Base-by-base conservation (phyloP, 2,329 filamentous ascomycete species). In the Diaporthe citri region DNA sequence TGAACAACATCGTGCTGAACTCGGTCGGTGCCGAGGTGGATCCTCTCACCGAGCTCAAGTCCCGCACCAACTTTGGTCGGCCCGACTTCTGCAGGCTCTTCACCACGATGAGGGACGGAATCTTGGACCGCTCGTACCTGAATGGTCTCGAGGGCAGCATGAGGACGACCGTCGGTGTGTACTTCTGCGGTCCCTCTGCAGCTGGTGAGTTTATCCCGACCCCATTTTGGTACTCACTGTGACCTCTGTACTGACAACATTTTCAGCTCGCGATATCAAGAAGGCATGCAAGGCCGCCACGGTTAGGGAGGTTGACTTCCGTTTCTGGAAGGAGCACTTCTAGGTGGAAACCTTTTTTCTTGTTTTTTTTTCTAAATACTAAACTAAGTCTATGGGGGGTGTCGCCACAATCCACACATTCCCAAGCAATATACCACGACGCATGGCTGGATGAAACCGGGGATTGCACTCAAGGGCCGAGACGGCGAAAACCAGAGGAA, bases 261-360 rank as follows among this genome's bases (percentile, higher is more conserved):
- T 64, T 60, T 87, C 90, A 85, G 96, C 96, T 9, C 90, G 95
- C 78, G 91, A 95, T 80, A 98, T 99, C 82, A 93, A 94, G 84
- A 91, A 91, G 82, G 96, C 96, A 22, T 94, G 94, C 78, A 94
- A 93, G 81, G 84, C 87, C 71, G 93, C 93, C 22, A 94, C 92
- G 17, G 92, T 90, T 51, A 90, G 90, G 77, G 94, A 97, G 79
- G 95, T 99, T 74, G 91, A 93, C 80, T 99, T 98, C 87, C 94
- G 95, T 80, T 99, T 99, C 88, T 99, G 97, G 97, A 99, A 99
- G 87, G 97, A 99, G 85, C 96, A 99, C 82, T 93, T 93, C 82
- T 93, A 88, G 82, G 76, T 76, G 74, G 36, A 22, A 3, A 1
- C 13, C 3, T 10, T 69, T 60, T 67, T 15, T 41, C 43, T 60